Conservation (phyloP, 306 rosid species). For the Prunus mira region DNA sequence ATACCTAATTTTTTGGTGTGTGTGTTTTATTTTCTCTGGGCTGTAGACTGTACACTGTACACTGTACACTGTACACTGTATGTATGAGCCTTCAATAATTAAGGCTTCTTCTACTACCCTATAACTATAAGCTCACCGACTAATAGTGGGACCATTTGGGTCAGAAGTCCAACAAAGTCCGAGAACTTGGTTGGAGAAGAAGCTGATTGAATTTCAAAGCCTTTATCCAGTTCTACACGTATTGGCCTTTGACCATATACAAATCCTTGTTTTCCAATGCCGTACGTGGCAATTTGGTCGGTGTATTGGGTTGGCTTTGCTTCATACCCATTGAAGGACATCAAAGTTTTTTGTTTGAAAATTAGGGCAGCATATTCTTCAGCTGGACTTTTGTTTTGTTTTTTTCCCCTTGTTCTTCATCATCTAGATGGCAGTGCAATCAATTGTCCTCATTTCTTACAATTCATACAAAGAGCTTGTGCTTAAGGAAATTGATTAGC, state of each 20-base stretch:
- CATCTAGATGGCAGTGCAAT: not conserved
- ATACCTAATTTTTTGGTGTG: too few species aligned
- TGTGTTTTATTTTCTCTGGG: too few species aligned
- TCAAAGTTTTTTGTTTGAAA: not conserved
- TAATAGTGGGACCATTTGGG: constrained; percentile 14
- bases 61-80: too few species aligned
- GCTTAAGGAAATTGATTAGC: not conserved
- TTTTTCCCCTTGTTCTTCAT: not conserved
- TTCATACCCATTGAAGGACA: not conserved
- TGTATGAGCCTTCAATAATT: not conserved
- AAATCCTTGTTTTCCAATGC: not conserved
- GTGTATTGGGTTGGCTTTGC: constrained; percentile 1
- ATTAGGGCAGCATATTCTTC: not conserved
- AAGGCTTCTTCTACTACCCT: not conserved
- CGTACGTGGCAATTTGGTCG: constrained; percentile 11
- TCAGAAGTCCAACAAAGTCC: constrained; percentile 35
- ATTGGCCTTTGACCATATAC: constrained; percentile 2
- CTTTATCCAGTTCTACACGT: not conserved
- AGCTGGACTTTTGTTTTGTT: not conserved
- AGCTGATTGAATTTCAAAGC: not conserved
- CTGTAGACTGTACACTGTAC: too few species aligned
- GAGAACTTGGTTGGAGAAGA: not conserved
- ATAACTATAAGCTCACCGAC: constrained; percentile 30
- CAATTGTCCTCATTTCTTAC: too few species aligned
- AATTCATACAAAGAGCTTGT: not conserved